Evolutionary conservation across 306 rosid genomes (phyloP), one percentile per base, ranked within the genome.

Genomic region (Vigna reflexopilosa): DNA sequence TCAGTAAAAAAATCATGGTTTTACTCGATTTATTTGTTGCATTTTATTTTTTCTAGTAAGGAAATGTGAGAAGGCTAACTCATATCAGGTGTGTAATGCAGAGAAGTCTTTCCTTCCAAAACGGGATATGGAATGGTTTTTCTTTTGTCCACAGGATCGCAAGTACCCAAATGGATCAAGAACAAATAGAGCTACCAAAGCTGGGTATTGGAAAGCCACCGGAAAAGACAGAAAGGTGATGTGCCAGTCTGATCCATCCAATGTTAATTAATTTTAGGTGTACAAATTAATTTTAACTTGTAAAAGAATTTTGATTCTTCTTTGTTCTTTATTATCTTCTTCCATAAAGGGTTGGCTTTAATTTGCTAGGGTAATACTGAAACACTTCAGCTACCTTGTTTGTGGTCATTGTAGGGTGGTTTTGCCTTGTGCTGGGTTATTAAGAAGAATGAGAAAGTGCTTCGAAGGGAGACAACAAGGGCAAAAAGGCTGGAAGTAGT

Each of bases 121-220:
- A 13, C 66, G 93, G 72, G 98, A 94, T 73, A 80, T 84, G 89
- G 98, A 94, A 68, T 94, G 98, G 98, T 94, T 94, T 80, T 94
- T 94, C 92, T 94, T 89, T 78, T 89, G 98, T 80, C 93, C 94
- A 26, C 67, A 96, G n/a, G 98, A 94, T 86, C 82, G 87, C 16
- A 94, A 94, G 88, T 92, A 90, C 72, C 96, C 97, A 40, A 94
- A 90, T 79, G 97, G 97, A 65, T 92, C 93, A 16, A 76, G 98
- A 81, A 92, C 97, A 45, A 94, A 92, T 74, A 83, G 98, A 88
- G 98, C 97, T 16, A 94, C 98, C 22, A 94, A 90, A 83, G 87
- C 89, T 55, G 97, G 97, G 34, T 94, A 94, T 82, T 92, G 98
- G 98, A 94, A 94, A 87, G 98, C 97, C 81, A 94, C 98, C 8